These are phyloP conservation scores for Neoscytalidium dimidiatum DNA, from an alignment of 2,329 filamentous ascomycete genomes.

Conservation along the genomic window DNA sequence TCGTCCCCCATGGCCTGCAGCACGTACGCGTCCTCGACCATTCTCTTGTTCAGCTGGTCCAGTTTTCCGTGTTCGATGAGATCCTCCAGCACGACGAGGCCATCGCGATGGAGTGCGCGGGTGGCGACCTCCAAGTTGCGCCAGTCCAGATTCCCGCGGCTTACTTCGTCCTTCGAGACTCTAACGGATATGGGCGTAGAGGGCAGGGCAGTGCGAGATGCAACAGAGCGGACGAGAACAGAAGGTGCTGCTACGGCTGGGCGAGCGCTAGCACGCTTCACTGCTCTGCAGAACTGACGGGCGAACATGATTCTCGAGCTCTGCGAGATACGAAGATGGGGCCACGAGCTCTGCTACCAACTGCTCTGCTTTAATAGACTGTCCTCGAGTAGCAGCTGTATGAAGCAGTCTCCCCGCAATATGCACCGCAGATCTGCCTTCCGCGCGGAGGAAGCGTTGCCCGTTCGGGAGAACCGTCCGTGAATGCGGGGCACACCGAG, in stretches of 20 bases:
- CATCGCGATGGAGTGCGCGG: slow-evolving; percentile 54
- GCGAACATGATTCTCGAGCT: background rate
- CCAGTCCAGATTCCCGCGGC: slow-evolving; percentile 41
- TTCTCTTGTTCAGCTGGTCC: slow-evolving; percentile 58
- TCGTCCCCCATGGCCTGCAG: slow-evolving; percentile 56
- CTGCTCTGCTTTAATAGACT: too few relatives aligned
- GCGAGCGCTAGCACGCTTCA: background rate
- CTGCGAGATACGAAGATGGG: background rate
- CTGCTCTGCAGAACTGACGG: background rate
- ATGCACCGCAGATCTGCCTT: background rate
- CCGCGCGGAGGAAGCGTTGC: slow-evolving; percentile 2
- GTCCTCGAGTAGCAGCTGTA: background rate
- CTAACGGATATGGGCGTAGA: slow-evolving; percentile 36
- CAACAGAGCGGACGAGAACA: background rate
- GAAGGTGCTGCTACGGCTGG: background rate
- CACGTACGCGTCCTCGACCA: slow-evolving; percentile 58
- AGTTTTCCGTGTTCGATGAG: slow-evolving; percentile 54
- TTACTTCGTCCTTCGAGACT: slow-evolving; percentile 47
- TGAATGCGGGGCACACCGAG: slow-evolving; percentile 4
- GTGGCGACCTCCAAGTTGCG: slow-evolving; percentile 60
- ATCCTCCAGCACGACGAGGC: slow-evolving; percentile 58
- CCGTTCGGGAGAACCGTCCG: background rate
- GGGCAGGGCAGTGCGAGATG: slow-evolving; percentile 26
- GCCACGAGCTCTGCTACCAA: too few relatives aligned
- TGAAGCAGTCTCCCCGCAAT: background rate